Base-by-base conservation (phyloP, 2,329 filamentous ascomycete genomes). In the Fusarium mexicanum region DNA sequence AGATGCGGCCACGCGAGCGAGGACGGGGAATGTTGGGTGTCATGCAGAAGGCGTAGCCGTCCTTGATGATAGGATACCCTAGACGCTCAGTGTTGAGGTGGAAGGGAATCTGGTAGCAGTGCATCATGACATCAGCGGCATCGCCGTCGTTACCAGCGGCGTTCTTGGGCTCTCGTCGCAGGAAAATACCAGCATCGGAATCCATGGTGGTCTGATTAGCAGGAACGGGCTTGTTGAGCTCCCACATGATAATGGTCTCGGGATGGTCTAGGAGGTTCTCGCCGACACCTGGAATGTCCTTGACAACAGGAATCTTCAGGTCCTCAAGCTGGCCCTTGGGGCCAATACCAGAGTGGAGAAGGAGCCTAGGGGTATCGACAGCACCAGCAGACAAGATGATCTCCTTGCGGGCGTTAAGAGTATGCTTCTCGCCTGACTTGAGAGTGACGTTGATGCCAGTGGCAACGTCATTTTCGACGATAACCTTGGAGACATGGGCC, bases 91-190 rank as follows among this genome's bases (percentile, higher is more conserved):
- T 98, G 88, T 97, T 97, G 76, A 95, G 90, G 72, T 92, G 93
- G 85, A 97, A 97, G 61, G 94, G 94, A 76, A 97, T 97, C 84
- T 97, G 95, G 86, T 97, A 97, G 89, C 94, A 97, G 86, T 97
- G 94, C 93, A 96, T 96, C 95, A 97, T 97, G 79, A 97, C 85
- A 80, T 98, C 95, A 73, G 93, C 93, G 63, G 93, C 91, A 71
- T 93, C 89, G 60, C 92, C 92, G 77, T 97, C 94, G 73, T 86
- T 88, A 72, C 87, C 87, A 12, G 84, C 82, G 6, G 94, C 93
- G 79, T 95, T 91, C 77, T 90, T 86, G 20, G 87, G 81, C 83
- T 97, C 91, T 68, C 94, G 93, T 71, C 94, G 93, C 65, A 97
- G 87, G 88, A 97, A 97, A 80, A 96, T 93, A 73, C 93, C 94